Conservation (phyloP, 129 eudicot genomes). For the Arctium lappa region DNA sequence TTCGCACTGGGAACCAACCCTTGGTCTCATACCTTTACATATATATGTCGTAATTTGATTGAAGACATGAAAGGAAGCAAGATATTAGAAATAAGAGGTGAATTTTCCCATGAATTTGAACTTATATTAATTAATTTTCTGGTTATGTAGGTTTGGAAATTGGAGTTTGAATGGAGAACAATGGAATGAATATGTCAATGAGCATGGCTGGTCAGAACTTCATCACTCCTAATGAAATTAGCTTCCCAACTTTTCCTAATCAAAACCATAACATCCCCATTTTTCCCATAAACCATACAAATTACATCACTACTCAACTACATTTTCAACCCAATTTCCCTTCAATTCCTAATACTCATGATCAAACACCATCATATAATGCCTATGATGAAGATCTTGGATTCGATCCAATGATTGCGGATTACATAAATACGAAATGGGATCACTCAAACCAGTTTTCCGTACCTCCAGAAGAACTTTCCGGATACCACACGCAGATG, state of each 20-base stretch:
- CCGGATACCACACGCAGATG: background rate
- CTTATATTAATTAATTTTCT: background rate
- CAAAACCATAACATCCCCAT: constrained; percentile 22
- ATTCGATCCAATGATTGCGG: background rate
- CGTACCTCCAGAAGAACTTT: background rate
- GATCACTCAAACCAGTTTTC: background rate
- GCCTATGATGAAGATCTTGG: background rate
- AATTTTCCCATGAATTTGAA: background rate
- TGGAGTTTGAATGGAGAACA: constrained; percentile 23
- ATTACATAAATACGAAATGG: background rate
- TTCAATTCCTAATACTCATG: constrained; percentile 7
- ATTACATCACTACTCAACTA: background rate
- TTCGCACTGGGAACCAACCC: background rate
- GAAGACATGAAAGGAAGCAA: background rate
- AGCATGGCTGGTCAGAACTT: constrained; percentile 26
- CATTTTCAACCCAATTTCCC: constrained; percentile 9
- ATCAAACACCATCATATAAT: background rate
- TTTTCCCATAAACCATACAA: constrained; percentile 6
- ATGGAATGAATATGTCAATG: constrained; percentile 13
- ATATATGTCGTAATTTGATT: background rate
- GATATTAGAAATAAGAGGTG: no score
- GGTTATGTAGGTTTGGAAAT: background rate
- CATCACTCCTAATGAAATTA: constrained; percentile 6
- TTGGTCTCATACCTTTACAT: background rate
- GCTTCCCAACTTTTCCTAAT: constrained; percentile 19